phyloP scores from a whole-genome alignment of 495 filamentous ascomycete species.

The Baudoinia panamericana region DNA sequence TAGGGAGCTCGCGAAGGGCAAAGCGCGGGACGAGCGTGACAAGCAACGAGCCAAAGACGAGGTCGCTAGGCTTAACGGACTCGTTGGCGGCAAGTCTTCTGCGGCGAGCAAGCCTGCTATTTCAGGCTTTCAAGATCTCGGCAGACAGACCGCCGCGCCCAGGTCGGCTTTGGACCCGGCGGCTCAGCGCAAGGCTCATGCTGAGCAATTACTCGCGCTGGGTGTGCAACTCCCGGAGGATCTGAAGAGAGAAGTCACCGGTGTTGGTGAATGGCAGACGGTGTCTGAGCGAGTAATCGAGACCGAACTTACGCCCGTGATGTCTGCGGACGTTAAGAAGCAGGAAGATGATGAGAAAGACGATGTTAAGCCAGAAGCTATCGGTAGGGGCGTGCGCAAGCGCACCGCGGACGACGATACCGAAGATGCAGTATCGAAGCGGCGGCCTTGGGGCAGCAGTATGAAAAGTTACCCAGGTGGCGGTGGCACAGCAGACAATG shows the following conservation, averaged over 20 bases:
- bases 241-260: conserved; percentile 62
- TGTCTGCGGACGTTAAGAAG: conserved; percentile 20
- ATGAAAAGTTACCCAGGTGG: conserved; percentile 50
- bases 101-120: conserved; percentile 4
- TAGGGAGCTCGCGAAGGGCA: conserved; percentile 67
- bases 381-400: conserved; percentile 51
- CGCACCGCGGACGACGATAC: conserved; percentile 46
- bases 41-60: conserved; percentile 73
- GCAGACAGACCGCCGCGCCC: conserved; percentile 1
- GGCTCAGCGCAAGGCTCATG: conserved; percentile 67
- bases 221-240: conserved; percentile 77
- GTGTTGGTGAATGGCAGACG: conserved; percentile 84
- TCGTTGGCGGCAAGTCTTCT: conserved; percentile 37
- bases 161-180: conserved; percentile 28
- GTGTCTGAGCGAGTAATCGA: conserved; percentile 43
- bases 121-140: conserved; percentile 6
- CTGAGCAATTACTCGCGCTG: conserved; percentile 76
- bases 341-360: conserved; percentile 36
- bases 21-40: conserved; percentile 65
- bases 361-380: conserved; percentile 28
- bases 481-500: conserved; percentile 34
- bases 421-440: conserved; percentile 39
- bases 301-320: conserved; percentile 7
- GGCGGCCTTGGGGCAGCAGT: conserved; percentile 62
- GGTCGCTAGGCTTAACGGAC: conserved; percentile 70